Conservation (phyloP, 306 rosid species). For the Begonia fuchsioides region DNA sequence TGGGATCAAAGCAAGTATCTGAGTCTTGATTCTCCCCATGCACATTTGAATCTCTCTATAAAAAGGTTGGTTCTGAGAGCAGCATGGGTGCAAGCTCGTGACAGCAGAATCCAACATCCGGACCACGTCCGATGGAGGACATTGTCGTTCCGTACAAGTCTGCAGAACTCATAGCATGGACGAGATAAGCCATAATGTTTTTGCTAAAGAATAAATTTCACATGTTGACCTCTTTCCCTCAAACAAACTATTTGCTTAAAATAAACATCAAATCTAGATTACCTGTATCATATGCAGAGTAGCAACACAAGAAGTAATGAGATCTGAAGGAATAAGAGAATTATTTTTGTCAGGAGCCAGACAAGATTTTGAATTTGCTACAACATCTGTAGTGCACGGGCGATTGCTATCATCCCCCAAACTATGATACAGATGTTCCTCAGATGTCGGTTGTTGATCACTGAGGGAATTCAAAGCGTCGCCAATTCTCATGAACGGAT, state of each 20-base stretch:
- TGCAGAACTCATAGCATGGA: too few species aligned
- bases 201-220: not conserved
- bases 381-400: conserved; percentile 20
- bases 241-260: not conserved
- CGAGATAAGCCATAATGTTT: too few species aligned
- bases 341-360: conserved; percentile 35
- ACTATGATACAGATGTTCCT: conserved; percentile 43
- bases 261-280: conserved; percentile 3
- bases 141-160: conserved; percentile 89
- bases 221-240: not conserved
- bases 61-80: conserved; percentile 59
- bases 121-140: conserved; percentile 83
- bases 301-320: conserved; percentile 76
- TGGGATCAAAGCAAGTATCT: conserved; percentile 77
- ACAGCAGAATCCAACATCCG: conserved; percentile 76
- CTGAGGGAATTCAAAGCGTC: conserved; percentile 54
- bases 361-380: conserved; percentile 21
- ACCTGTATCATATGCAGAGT: conserved; percentile 89
- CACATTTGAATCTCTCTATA: conserved; percentile 91
- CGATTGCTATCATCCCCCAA: conserved; percentile 28
- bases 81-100: conserved; percentile 53
- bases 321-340: conserved; percentile 55
- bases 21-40: conserved; percentile 85
- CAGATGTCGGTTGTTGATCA: conserved; percentile 27
- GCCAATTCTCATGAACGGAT: conserved; percentile 46